Evolutionary conservation across 352 stramenopile species (phyloP), one percentile per base, ranked within the genome.

Genomic region (Phytophthora megakarya): DNA sequence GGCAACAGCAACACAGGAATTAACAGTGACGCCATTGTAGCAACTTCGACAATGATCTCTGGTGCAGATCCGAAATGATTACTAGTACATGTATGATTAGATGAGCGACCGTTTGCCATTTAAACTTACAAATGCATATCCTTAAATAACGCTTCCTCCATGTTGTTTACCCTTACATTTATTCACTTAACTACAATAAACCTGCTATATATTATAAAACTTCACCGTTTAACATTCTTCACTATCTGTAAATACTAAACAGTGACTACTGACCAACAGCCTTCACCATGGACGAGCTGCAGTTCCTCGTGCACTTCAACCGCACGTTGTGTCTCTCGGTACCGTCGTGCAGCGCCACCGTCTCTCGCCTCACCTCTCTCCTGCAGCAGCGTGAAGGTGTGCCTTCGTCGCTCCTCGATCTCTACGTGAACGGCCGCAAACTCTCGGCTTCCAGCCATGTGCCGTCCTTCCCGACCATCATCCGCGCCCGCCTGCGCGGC

Each of bases 221-320:
- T 6, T 44, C 22, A 44, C 38, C 38, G 38, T 5, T 44, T 23
- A 12, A 61, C 10, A 35, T 22, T 21, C n/a, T n/a, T n/a, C n/a
- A n/a, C n/a, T n/a, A n/a, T n/a, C n/a, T n/a, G n/a, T n/a, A n/a
- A n/a, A n/a, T n/a, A n/a, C n/a, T n/a, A n/a, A n/a, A n/a, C n/a
- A n/a, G n/a, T n/a, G n/a, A n/a, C n/a, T n/a, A n/a, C n/a, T n/a
- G n/a, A n/a, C n/a, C n/a, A n/a, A n/a, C n/a, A n/a, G n/a, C 9
- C 9, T 32, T 32, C 26, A 51, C 12, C 19, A 84, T 87, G 75
- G 13, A 47, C 9, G 73, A 88, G 66, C 73, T 82, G 47, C 66
- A 91, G 61, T 89, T 93, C 73, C 76, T 96, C 18, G 85, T 93
- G 75, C 81, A 95, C 53, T 92, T 90, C 58, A 80, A 84, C 44